phyloP scores from a whole-genome alignment of 306 rosid species.

The Coriaria nepalensis region DNA sequence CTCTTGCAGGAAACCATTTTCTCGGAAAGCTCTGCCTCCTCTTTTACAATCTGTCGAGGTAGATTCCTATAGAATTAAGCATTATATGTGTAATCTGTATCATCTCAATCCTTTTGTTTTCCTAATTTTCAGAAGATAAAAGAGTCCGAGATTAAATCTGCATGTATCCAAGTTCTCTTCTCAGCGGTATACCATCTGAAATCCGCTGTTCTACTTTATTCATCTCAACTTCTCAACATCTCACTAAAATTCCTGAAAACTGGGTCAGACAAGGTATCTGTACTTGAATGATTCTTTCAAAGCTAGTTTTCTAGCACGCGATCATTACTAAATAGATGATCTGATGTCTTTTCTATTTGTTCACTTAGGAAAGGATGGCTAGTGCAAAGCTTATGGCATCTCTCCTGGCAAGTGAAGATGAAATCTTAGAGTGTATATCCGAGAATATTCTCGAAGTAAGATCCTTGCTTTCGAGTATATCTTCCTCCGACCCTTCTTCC shows the following conservation, averaged over 20 bases:
- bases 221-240: slow-evolving; percentile 43
- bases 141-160: slow-evolving; percentile 56
- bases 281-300: background rate
- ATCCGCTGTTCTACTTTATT: slow-evolving; percentile 47
- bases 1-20: slow-evolving; percentile 39
- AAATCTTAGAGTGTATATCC: slow-evolving; percentile 50
- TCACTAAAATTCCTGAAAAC: slow-evolving; percentile 52
- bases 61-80: background rate
- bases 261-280: slow-evolving; percentile 53
- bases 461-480: slow-evolving; percentile 41
- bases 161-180: slow-evolving; percentile 76
- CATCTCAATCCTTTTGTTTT: slow-evolving; percentile 15
- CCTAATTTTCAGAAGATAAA: slow-evolving; percentile 29
- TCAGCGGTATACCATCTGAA: slow-evolving; percentile 74
- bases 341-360: slow-evolving; percentile 10
- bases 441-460: slow-evolving; percentile 56
- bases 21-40: slow-evolving; percentile 37
- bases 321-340: background rate
- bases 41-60: slow-evolving; percentile 57
- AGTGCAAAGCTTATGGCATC: slow-evolving; percentile 80
- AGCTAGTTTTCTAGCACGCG: background rate
- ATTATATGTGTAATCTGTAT: background rate
- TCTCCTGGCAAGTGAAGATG: slow-evolving; percentile 79
- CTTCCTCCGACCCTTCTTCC: slow-evolving; percentile 44
- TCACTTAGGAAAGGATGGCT: slow-evolving; percentile 61